Percentiles rank a stretch among this genome's conserved stretches.
Evolutionary conservation across 306 rosid species (phyloP).

Genomic region (Ormosia semicastrata): DNA sequence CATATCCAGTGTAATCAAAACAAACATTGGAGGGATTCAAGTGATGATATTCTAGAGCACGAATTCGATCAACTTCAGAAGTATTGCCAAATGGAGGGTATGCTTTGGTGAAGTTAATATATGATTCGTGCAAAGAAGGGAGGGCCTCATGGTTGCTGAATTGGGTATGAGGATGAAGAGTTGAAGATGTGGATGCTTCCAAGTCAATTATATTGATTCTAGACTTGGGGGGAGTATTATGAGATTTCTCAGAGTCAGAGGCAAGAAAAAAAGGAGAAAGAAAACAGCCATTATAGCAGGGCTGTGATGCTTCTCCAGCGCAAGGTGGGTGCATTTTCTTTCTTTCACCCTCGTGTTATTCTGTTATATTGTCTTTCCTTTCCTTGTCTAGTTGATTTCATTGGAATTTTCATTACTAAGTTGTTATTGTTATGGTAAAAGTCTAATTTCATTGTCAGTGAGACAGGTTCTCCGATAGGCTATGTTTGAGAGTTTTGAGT

Average conservation of each 20-base stretch:
- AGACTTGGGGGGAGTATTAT: conserved; percentile 21
- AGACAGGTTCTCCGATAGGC: conserved; percentile 5
- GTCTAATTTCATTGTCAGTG: not conserved
- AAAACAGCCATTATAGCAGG: conserved; percentile 66
- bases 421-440: not conserved
- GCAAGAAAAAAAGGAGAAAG: conserved; percentile 35
- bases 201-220: conserved; percentile 31
- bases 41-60: conserved; percentile 65
- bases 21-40: conserved; percentile 56
- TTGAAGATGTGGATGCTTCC: conserved; percentile 39
- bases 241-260: conserved; percentile 20
- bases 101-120: conserved; percentile 48
- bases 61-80: conserved; percentile 48
- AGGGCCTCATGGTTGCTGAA: conserved; percentile 81
- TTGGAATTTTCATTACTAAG: not conserved
- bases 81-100: conserved; percentile 50
- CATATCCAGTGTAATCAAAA: conserved; percentile 72
- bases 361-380: not conserved
- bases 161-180: conserved; percentile 51
- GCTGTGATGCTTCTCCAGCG: conserved; percentile 43
- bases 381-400: not conserved
- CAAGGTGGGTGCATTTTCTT: conserved; percentile 50
- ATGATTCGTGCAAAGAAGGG: conserved; percentile 59
- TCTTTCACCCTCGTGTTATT: not conserved
- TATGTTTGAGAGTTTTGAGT: no score